Base-by-base conservation (phyloP, 1,139 yeast species). In the Saccharomycopsis phalli region DNA sequence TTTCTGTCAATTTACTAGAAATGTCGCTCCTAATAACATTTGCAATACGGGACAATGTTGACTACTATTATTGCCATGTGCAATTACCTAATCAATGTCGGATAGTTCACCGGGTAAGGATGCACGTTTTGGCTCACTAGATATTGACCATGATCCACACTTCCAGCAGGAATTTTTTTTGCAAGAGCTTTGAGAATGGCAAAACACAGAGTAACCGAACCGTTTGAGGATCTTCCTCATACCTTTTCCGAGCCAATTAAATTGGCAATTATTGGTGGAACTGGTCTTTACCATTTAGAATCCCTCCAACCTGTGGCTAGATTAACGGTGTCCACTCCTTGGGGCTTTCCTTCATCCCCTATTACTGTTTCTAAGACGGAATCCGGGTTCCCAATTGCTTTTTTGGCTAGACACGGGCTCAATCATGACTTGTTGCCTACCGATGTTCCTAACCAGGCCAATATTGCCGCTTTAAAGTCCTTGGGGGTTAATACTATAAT, bases 301-400 rank as follows among this genome's bases (percentile, higher is more conserved):
- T 76, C 84, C 44, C 68, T 88, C 48, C 72, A 79, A 36, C 94
- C 95, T 2, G 93, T 87, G 40, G 96, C 96, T 20, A 69, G 81
- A 51, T 64, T 87, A 39, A 74, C 83, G 5, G 62, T 86, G 41
- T 71, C 80, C 16, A 91, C 98, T 7, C 99, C 99, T 19, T 91
- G 98, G 97, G 99, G 98, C 5, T 72, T 71, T 52, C 95, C 99
- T 18, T 87, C 97, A 4, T 81, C 94, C 11, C 88, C 96, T 40
- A 83, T 91, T 55, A 88, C 96, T 40, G 78, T 91, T 49, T 81
- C 94, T 22, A 76, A 71, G 50, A 82, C 94, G 34, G 63, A 64
- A 1, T 58, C 68, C 38, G 95, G 95, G 0, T 79, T 84, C 61
- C 86, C 87, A 34, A 83, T 91, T 42, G 98, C 98, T 2, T 91